These are phyloP conservation scores for Hyphopichia khmerensis DNA, from an alignment of 1,139 yeast genomes.

Conservation along the genomic window DNA sequence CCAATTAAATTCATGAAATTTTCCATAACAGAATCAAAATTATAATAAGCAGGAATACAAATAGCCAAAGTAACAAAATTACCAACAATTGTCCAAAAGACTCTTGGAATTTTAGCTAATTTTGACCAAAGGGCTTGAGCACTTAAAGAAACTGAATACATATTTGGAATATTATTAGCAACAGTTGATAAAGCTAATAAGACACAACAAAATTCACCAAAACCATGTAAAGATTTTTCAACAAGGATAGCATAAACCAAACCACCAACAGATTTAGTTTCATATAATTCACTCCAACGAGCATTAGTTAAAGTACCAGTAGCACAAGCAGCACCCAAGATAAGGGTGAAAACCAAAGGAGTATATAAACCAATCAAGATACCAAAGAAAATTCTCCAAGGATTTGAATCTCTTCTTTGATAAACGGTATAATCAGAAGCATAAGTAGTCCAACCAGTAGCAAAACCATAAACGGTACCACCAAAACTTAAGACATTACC, in stretches of 20 bases:
- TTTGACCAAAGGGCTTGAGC: slow-evolving; percentile 82
- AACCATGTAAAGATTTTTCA: slow-evolving; percentile 76
- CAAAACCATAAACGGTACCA: slow-evolving; percentile 82
- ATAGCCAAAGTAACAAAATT: slow-evolving; percentile 78
- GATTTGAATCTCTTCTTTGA: slow-evolving; percentile 63
- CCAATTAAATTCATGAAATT: slow-evolving; percentile 89
- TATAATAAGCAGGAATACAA: slow-evolving; percentile 82
- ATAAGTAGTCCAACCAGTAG: slow-evolving; percentile 93
- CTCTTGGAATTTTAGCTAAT: slow-evolving; percentile 72
- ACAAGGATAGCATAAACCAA: slow-evolving; percentile 76
- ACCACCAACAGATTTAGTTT: slow-evolving; percentile 70
- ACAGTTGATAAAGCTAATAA: slow-evolving; percentile 78
- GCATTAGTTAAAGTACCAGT: slow-evolving; percentile 54
- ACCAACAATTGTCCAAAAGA: slow-evolving; percentile 76
- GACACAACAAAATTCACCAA: slow-evolving; percentile 89
- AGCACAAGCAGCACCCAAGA: slow-evolving; percentile 85
- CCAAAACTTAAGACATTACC: slow-evolving; percentile 84
- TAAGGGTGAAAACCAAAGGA: slow-evolving; percentile 73
- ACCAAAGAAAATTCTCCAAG: slow-evolving; percentile 58
- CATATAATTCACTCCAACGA: slow-evolving; percentile 54
- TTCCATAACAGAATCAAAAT: slow-evolving; percentile 69
- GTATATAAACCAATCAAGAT: slow-evolving; percentile 61
- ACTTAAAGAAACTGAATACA: slow-evolving; percentile 84
- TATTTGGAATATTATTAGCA: slow-evolving; percentile 88
- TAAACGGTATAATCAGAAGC: slow-evolving; percentile 92